Percentiles rank a stretch among this genome's conserved stretches.
These are phyloP conservation scores for Fraxinus cuspidata DNA, from an alignment of 257 asterid species.

Conservation along the genomic window DNA sequence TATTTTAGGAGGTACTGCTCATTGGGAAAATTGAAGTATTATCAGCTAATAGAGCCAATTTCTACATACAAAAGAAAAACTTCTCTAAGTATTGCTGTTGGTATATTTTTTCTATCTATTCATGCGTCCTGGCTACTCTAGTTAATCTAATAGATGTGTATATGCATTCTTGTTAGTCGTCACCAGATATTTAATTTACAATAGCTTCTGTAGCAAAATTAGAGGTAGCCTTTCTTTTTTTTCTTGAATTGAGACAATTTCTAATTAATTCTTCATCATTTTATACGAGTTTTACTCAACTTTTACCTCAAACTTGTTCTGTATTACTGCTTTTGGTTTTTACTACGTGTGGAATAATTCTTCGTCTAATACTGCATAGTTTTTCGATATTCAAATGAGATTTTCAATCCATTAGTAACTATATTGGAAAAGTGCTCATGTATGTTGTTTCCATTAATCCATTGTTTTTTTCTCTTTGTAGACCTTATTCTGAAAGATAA, in stretches of 20 bases:
- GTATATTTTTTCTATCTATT: no score
- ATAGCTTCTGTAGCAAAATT: neutral
- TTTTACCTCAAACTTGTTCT: neutral
- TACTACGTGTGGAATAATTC: neutral
- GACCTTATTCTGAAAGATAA: conserved; percentile 94
- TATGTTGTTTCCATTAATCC: neutral
- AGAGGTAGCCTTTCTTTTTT: neutral
- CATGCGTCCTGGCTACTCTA: neutral
- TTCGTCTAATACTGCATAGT: neutral
- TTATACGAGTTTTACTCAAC: neutral
- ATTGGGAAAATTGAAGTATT: neutral
- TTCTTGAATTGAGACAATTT: neutral
- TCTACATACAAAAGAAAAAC: neutral
- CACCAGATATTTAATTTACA: neutral
- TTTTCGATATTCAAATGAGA: neutral
- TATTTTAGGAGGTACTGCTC: conserved; percentile 83
- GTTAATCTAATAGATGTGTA: neutral
- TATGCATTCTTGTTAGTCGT: neutral
- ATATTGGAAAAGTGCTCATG: neutral
- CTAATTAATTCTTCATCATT: neutral
- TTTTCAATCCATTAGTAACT: neutral
- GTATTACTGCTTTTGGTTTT: neutral
- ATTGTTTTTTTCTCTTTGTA: conserved; percentile 22
- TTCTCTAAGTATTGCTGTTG: neutral
- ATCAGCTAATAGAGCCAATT: neutral